Conservation (phyloP, 129 eudicot species). For the Heracleum sosnowskyi region DNA sequence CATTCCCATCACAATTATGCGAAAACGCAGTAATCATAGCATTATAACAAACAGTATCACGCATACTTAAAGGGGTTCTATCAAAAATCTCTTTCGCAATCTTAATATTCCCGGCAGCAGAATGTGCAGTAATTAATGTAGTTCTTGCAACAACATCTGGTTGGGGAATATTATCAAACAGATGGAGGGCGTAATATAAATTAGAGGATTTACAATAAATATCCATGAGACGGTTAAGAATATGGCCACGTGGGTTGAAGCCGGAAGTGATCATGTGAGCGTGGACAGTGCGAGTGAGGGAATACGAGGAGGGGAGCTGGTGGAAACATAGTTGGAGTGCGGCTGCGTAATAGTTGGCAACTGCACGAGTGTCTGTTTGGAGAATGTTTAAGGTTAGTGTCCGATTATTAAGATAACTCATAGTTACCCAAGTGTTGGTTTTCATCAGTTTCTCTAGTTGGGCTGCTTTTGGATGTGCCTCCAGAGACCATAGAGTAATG, state of each 20-base stretch:
- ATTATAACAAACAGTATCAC: slow-evolving; percentile 59
- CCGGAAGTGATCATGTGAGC: slow-evolving; percentile 70
- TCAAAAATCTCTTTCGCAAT: slow-evolving; percentile 44
- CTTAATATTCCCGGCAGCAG: slow-evolving; percentile 38
- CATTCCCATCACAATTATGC: slow-evolving; percentile 48
- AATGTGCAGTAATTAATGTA: slow-evolving; percentile 55
- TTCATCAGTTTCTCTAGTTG: neutral
- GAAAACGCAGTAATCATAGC: slow-evolving; percentile 70
- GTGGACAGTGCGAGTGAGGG: slow-evolving; percentile 38
- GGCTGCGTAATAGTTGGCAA: slow-evolving; percentile 57
- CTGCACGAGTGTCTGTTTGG: slow-evolving; percentile 28
- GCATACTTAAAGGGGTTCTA: slow-evolving; percentile 30
- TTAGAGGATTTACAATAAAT: slow-evolving; percentile 48
- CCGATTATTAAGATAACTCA: neutral
- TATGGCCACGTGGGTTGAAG: slow-evolving; percentile 49
- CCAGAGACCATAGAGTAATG: no score
- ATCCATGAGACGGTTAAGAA: slow-evolving; percentile 56
- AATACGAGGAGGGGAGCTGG: slow-evolving; percentile 21
- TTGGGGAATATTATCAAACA: slow-evolving; percentile 58
- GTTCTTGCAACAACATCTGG: slow-evolving; percentile 72
- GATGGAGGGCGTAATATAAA: slow-evolving; percentile 42
- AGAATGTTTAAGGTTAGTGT: slow-evolving; percentile 14
- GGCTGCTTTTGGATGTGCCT: neutral
- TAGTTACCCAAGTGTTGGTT: neutral
- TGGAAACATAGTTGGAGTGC: slow-evolving; percentile 48